Conservation (phyloP, 2,329 filamentous ascomycete genomes). For the Colletotrichum neosansevieriae region DNA sequence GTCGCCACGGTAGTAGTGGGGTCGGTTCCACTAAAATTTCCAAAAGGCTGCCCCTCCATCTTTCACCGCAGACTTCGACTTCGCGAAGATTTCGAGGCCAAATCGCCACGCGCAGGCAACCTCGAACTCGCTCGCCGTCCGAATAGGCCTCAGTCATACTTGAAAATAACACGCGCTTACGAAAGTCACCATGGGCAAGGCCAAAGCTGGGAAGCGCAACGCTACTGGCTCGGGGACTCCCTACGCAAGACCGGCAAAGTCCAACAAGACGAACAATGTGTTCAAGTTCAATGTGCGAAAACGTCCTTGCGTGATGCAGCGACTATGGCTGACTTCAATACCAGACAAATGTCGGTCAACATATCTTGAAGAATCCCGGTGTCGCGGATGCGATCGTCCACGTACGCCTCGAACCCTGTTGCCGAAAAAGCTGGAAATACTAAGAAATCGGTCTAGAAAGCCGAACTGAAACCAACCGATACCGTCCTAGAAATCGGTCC, state of each 20-base stretch:
- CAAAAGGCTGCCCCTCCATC: constrained; percentile 41
- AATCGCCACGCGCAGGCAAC: background rate
- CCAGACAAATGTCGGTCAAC: constrained; percentile 56
- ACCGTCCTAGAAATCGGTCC: constrained; percentile 93
- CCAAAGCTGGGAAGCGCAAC: constrained; percentile 65
- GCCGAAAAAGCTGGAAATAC: constrained; percentile 28
- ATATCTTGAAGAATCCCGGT: constrained; percentile 93
- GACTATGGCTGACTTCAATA: background rate
- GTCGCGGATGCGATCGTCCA: constrained; percentile 77
- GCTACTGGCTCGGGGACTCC: constrained; percentile 49
- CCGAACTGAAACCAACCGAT: constrained; percentile 89
- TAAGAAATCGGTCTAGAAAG: constrained; percentile 72
- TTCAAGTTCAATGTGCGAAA: constrained; percentile 93
- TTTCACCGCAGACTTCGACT: constrained; percentile 38
- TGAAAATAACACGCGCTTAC: background rate
- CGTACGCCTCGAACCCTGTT: constrained; percentile 39
- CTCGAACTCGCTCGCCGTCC: background rate
- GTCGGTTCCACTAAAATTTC: constrained; percentile 39
- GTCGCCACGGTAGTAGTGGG: constrained; percentile 28
- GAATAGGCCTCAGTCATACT: background rate
- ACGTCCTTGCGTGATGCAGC: constrained; percentile 54
- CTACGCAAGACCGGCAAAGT: constrained; percentile 37
- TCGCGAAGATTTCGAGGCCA: constrained; percentile 21
- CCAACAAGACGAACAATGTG: constrained; percentile 74
- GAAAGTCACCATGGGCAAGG: constrained; percentile 62